Percentiles rank a stretch among this genome's conserved stretches.
Conservation (phyloP, 768 basidiomycete genomes). For the Panus rudis region DNA sequence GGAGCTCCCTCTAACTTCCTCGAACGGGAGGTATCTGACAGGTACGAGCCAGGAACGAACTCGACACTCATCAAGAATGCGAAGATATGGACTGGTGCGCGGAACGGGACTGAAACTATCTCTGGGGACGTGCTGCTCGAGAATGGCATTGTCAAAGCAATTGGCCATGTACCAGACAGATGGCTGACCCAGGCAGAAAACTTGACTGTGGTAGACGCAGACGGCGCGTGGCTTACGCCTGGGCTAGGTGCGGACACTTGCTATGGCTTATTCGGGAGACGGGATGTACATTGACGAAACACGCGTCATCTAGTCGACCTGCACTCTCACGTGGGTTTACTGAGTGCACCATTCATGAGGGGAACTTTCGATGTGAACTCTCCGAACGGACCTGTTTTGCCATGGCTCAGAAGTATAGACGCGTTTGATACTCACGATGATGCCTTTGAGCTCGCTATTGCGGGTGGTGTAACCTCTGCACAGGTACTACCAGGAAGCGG, state of each 20-base stretch:
- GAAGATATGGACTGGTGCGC: conserved; percentile 55
- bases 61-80: conserved; percentile 68
- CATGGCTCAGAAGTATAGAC: conserved; percentile 79
- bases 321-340: conserved; percentile 68
- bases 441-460: conserved; percentile 61
- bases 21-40: conserved; percentile 40
- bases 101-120: conserved; percentile 47
- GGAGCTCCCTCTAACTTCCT: conserved; percentile 26
- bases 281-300: conserved; percentile 1
- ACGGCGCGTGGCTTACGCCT: conserved; percentile 61
- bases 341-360: conserved; percentile 47
- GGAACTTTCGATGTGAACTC: conserved; percentile 50
- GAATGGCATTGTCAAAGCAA: conserved; percentile 51
- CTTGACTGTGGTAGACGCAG: conserved; percentile 49
- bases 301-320: conserved; percentile 27
- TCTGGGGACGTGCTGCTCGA: conserved; percentile 63
- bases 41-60: conserved; percentile 59
- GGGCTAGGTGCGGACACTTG: conserved; percentile 39
- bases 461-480: conserved; percentile 84
- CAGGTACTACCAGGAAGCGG: conserved; percentile 74
- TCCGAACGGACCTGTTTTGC: conserved; percentile 56
- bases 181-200: conserved; percentile 31
- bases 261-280: conserved; percentile 14
- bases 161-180: conserved; percentile 44
- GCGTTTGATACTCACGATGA: conserved; percentile 84